A percentile compares a stretch with the other conserved stretches of the same genome.
Evolutionary conservation across 108 stramenopile genomes (phyloP).

Genomic region (Pseudonitzschia delicatissima): DNA sequence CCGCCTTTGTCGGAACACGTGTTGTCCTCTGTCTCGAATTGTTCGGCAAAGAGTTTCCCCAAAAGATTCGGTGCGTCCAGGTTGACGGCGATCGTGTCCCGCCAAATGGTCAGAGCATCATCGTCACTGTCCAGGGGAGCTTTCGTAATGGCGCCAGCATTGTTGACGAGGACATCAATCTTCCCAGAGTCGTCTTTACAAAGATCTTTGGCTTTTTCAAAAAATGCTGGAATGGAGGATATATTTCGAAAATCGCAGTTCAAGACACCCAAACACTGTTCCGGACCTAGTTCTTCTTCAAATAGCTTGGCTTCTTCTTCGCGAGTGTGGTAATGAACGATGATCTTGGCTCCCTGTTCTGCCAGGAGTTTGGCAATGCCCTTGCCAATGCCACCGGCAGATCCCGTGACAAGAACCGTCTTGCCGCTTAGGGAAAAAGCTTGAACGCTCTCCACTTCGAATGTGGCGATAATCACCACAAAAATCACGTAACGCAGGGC

Average conservation of each 20-base stretch:
- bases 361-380: constrained; percentile 50
- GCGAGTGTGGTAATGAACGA: constrained; percentile 59
- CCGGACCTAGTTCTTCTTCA: constrained; percentile 6
- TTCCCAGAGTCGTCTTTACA: constrained; percentile 17
- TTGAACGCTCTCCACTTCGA: no score
- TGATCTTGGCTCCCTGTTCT: constrained; percentile 39
- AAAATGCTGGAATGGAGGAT: constrained; percentile 30
- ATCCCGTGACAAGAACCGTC: constrained; percentile 52
- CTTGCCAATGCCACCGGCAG: constrained; percentile 57
- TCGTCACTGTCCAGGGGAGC: constrained; percentile 60
- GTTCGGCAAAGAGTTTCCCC: constrained; percentile 36
- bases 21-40: neutral
- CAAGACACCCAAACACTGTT: constrained; percentile 46
- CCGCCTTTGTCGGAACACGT: constrained; percentile 18
- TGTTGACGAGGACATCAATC: constrained; percentile 60
- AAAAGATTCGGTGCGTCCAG: constrained; percentile 59
- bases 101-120: constrained; percentile 42
- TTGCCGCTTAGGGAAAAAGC: constrained; percentile 38
- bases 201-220: constrained; percentile 24
- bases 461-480: no score
- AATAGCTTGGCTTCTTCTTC: constrained; percentile 38
- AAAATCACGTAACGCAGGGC: no score
- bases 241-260: constrained; percentile 57
- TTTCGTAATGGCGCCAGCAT: constrained; percentile 67
- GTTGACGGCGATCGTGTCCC: constrained; percentile 60